These are phyloP conservation scores for Leishmania major DNA, from an alignment of 208 protist genomes.

Conservation along the genomic window DNA sequence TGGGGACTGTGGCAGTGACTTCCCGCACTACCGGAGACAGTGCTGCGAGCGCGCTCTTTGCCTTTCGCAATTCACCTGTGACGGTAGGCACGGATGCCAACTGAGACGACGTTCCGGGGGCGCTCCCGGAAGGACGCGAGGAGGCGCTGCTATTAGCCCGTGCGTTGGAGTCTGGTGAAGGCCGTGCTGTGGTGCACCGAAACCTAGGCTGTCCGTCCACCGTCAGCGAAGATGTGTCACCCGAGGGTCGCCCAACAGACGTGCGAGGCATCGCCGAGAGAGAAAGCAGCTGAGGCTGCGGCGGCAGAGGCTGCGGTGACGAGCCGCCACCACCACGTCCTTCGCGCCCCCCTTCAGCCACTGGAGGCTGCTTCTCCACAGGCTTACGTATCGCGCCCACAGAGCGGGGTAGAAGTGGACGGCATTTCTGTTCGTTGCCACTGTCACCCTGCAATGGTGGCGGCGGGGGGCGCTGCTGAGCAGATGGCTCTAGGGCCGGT, in stretches of 20 bases:
- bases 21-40: background rate
- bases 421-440: background rate
- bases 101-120: background rate
- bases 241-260: background rate
- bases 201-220: slow-evolving; percentile 9
- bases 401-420: background rate
- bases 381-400: background rate
- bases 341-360: background rate
- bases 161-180: background rate
- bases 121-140: background rate
- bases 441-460: background rate
- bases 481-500: background rate
- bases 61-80: background rate
- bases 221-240: background rate
- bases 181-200: slow-evolving; percentile 16
- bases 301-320: background rate
- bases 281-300: background rate
- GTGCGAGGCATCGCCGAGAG: background rate
- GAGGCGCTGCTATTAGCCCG: background rate
- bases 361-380: slow-evolving; percentile 3
- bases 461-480: background rate
- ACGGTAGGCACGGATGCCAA: background rate
- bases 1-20: background rate
- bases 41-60: background rate
- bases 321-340: background rate